Conservation (phyloP, 2,329 filamentous ascomycete species). For the Aspergillus sp. region DNA sequence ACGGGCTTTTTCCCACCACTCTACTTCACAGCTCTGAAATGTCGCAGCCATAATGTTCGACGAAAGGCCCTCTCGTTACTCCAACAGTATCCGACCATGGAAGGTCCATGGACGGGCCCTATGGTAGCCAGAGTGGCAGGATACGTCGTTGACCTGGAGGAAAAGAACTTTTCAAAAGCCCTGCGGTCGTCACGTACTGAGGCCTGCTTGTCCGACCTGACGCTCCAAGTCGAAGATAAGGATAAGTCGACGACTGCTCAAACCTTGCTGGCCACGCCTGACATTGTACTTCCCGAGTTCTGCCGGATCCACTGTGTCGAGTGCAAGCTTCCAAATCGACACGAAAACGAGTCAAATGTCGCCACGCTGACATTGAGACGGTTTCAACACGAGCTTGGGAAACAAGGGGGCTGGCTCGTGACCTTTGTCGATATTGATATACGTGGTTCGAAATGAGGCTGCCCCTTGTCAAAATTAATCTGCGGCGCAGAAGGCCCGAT, state of each 20-base stretch:
- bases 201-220: not conserved
- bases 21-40: conserved; percentile 2
- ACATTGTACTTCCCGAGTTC: not conserved
- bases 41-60: not conserved
- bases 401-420: not conserved
- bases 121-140: conserved; percentile 1
- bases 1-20: not conserved
- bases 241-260: not conserved
- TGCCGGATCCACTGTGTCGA: conserved; percentile 1
- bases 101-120: conserved; percentile 7
- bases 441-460: too few species aligned
- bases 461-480: too few species aligned
- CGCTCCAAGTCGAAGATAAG: not conserved
- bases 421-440: not conserved
- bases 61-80: not conserved
- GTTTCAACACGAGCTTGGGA: conserved; percentile 2
- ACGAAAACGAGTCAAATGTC: not conserved
- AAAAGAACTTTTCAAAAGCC: not conserved
- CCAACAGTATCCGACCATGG: not conserved
- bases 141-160: not conserved
- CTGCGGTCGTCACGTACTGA: not conserved
- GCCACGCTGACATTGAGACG: conserved; percentile 2
- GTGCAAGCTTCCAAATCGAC: not conserved
- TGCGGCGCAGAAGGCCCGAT: too few species aligned
- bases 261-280: not conserved